A percentile compares a stretch with the other conserved stretches of the same genome.
These are phyloP conservation scores for Boletales sp. DNA, from an alignment of 768 basidiomycete genomes.

Conservation along the genomic window DNA sequence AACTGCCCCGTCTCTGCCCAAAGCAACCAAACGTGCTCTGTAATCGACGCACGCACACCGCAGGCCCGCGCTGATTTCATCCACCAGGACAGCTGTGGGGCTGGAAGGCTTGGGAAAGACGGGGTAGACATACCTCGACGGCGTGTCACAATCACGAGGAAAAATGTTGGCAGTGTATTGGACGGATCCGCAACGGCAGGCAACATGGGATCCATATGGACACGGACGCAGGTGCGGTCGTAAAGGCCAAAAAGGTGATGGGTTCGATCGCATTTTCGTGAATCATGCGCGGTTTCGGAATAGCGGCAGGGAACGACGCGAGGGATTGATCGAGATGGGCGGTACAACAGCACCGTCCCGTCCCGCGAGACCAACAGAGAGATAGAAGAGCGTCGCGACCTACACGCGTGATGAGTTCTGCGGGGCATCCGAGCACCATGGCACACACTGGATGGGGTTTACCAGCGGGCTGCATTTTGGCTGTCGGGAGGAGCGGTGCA, in stretches of 20 bases:
- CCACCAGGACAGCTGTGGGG: conserved; percentile 63
- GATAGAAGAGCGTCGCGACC: conserved; percentile 79
- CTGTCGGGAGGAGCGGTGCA: no score
- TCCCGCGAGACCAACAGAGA: conserved; percentile 94
- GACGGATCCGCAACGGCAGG: conserved; percentile 17
- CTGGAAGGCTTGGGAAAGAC: conserved; percentile 70
- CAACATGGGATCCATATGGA: conserved; percentile 22
- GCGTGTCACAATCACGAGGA: conserved; percentile 85
- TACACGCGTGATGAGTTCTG: conserved; percentile 30
- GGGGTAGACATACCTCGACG: conserved; percentile 72
- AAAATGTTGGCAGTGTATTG: conserved; percentile 36
- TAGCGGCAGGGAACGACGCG: conserved; percentile 61
- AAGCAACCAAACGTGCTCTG: conserved; percentile 64
- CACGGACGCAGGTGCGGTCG: conserved; percentile 32
- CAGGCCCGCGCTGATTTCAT: conserved; percentile 81
- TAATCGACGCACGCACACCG: conserved; percentile 84
- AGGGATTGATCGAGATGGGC: conserved; percentile 90
- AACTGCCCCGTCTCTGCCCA: conserved; percentile 90
- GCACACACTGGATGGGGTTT: conserved; percentile 71
- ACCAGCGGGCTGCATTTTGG: conserved; percentile 71
- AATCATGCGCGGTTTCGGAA: conserved; percentile 82
- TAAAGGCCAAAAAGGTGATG: conserved; percentile 89
- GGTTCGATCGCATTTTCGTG: conserved; percentile 87
- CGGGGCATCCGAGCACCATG: not conserved
- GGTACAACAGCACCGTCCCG: conserved; percentile 87